phyloP scores from a whole-genome alignment of 1,139 yeast genomes.

The Suhomyces atakaporum region DNA sequence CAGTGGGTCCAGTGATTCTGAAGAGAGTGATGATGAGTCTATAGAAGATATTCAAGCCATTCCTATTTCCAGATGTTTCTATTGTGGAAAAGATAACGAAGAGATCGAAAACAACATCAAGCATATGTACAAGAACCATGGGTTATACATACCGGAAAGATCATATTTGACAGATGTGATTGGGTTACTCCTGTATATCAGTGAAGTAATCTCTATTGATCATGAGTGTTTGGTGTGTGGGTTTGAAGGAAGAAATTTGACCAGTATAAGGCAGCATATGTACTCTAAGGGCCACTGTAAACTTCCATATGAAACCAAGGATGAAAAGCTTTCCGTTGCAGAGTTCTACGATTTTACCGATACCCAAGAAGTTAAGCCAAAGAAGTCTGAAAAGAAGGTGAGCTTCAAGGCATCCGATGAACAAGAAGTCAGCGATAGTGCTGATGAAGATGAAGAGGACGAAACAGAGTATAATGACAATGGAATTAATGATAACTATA shows the following conservation, averaged over 20 bases:
- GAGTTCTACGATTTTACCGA: constrained; percentile 46
- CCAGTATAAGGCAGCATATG: constrained; percentile 56
- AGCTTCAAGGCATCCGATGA: constrained; percentile 15
- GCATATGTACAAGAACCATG: constrained; percentile 53
- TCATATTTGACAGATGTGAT: constrained; percentile 41
- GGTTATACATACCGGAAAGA: constrained; percentile 53
- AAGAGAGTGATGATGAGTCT: constrained; percentile 22
- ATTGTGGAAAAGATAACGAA: constrained; percentile 40
- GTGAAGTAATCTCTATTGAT: constrained; percentile 46
- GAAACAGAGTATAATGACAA: constrained; percentile 11
- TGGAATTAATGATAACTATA: constrained; percentile 29
- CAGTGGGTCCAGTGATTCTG: constrained; percentile 7
- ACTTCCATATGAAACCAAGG: constrained; percentile 53
- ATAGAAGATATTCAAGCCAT: constrained; percentile 26
- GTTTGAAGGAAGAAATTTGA: constrained; percentile 49
- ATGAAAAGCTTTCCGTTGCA: constrained; percentile 40
- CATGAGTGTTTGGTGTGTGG: constrained; percentile 57
- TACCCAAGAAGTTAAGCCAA: constrained; percentile 17
- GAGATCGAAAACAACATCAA: constrained; percentile 45
- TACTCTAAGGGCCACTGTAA: constrained; percentile 55
- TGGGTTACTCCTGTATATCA: constrained; percentile 47
- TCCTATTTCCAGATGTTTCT: constrained; percentile 43
- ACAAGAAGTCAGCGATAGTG: constrained; percentile 18
- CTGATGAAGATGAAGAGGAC: constrained; percentile 31
- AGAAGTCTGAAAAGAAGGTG: constrained; percentile 22